Base-by-base conservation (phyloP, 768 basidiomycete genomes). In the Leccinellum luteum region DNA sequence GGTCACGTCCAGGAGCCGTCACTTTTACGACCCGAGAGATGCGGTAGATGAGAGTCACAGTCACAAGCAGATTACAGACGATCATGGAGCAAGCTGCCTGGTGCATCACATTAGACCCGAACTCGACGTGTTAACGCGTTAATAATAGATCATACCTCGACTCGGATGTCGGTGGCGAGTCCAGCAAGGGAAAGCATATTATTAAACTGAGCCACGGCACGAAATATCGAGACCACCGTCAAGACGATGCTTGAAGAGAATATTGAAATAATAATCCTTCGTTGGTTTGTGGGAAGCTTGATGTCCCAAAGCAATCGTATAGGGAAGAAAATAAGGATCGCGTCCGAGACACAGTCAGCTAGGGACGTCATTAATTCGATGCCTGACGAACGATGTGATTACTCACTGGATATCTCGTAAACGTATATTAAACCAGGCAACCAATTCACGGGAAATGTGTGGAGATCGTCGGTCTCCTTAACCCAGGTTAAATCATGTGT, bases 291-390 rank as follows among this genome's bases (percentile, higher is more conserved):
- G 28, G 52, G 55, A 28, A 67, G 51, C 19, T 58, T 54, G 28
- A 67, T 54, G 4, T 38, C 38, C 61, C 51, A 52, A 9, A 63
- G 19, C 23, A 57, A 12, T 38, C 27, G 14, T 47, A 63, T 48
- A 17, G 62, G 59, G 17, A 63, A 45, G 31, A 30, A 32, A 32
- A 66, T 28, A 21, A 68, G 56, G 25, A 57, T 60, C 21, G 35
- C 8, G 47, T 65, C 67, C 25, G 65, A 58, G 19, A 67, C 48
- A n/a, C 57, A 59, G 38, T 69, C 69, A 10, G 55, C 64, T 68
- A 43, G 25, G 35, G 17, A 19, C 34, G 4, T 34, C 30, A 7
- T 64, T 45, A 54, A 51, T 28, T 19, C 14, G 3, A 53, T 13
- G 6, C 13, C 41, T 43, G 41, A 43, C 19, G 41, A 43, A 19